Base-by-base conservation (phyloP, 345 rosid species). In the Eucalyptus curtisii region DNA sequence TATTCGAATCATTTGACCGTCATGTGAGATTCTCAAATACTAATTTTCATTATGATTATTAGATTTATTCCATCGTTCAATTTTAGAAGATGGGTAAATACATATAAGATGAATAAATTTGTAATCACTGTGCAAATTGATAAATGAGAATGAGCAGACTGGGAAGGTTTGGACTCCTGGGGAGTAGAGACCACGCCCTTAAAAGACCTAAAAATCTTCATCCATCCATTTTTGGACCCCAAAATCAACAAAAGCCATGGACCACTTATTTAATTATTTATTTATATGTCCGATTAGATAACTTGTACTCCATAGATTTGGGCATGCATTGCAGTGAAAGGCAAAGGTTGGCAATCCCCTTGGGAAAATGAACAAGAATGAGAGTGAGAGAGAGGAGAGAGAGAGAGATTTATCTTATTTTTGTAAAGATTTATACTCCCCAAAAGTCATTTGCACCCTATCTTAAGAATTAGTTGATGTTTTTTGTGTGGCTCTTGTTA, bases 141-240 rank as follows among this genome's bases (percentile, higher is more conserved):
- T 76, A 76, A 40, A 19, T 76, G 47, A 40, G 47, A 20, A 40
- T 76, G 84, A 40, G 30, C 84, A 4, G 47, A 40, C 30, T 11
- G 82, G 27, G 45, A 37, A 40, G 24, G 31, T 40, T 88, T 25
- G 24, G 84, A 47, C 37, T 88, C 86, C 20, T n/a, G 87, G 94
- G 91, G 89, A 90, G 79, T 30, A 90, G 94, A 86, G 94, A 91
- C 90, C 95, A 92, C 92, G 93, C 94, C 90, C 81, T 59, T 87
- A 89, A 90, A 90, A 42, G 90, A 45, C 71, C 47, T 50, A 44
- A 53, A 87, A 50, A 90, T 86, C 76, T 10, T n/a, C 27, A 42
- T 20, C 24, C 47, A 40, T 76, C 82, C 45, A 76, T 76, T 76
- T 76, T 37, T 2, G 82, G 82, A 5, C 47, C 84, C 14, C 76